A percentile compares a stretch with the other conserved stretches of the same genome.
Conservation (phyloP, 768 basidiomycete species). For the Peribolospora baueri region DNA sequence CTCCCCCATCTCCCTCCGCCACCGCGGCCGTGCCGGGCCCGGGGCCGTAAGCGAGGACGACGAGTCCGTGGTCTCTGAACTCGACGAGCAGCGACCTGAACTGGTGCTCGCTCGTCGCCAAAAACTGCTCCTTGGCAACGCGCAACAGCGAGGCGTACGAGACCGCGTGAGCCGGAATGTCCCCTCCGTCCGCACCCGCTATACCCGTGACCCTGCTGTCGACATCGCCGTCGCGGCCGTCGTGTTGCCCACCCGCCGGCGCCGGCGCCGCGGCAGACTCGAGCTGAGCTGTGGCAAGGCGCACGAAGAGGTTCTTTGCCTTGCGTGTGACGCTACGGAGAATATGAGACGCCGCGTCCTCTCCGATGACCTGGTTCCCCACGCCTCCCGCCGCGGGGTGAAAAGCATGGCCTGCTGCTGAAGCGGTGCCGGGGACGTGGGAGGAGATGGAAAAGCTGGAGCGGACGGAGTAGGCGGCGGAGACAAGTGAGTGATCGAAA, state of each 20-base stretch:
- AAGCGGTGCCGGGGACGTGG: not conserved
- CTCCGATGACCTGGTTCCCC: constrained; percentile 27
- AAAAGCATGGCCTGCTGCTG: no score
- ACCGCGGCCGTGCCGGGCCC: not conserved
- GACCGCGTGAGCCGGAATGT: constrained; percentile 30
- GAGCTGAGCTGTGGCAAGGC: constrained; percentile 46
- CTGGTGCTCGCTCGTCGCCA: constrained; percentile 69
- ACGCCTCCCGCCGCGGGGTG: not conserved
- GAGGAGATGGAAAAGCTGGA: constrained; percentile 4
- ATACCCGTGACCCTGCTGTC: not conserved
- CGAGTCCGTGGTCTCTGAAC: constrained; percentile 70
- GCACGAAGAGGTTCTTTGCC: constrained; percentile 53
- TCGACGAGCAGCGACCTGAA: constrained; percentile 61
- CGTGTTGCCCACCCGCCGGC: constrained; percentile 4
- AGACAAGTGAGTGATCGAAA: not conserved
- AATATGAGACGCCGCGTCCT: constrained; percentile 55
- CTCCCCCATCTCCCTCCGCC: not conserved
- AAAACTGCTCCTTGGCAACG: constrained; percentile 52
- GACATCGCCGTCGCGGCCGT: constrained; percentile 11
- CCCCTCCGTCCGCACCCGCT: constrained; percentile 14
- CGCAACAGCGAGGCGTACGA: constrained; percentile 46
- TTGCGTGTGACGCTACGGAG: constrained; percentile 67
- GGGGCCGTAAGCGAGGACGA: constrained; percentile 16
- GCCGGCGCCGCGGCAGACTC: constrained; percentile 28
- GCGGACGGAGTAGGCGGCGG: constrained; percentile 4